Evolutionary conservation across 805 yeast species (phyloP), one percentile per base, ranked within the genome.

Genomic region (Debaryomyces maramus): DNA sequence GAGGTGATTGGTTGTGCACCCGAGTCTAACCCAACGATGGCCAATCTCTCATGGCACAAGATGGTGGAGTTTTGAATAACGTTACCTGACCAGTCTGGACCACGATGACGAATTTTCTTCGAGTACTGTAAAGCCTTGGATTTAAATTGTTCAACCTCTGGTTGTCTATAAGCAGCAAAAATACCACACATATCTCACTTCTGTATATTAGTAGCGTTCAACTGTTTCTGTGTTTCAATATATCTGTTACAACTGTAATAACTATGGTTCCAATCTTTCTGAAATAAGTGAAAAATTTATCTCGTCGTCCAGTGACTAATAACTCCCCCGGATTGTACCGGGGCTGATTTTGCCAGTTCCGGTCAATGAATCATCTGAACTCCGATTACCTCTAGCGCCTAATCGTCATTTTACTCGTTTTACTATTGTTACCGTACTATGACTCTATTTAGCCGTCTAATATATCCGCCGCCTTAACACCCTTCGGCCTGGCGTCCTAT

Each of bases 71-170:
- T 87, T 61, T 82, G 81, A 50, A 78, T 70, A 50, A 77, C 63
- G 81, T 88, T 89, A 59, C 99, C 99, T 27, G 89, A 78, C 99
- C 99, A 93, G 70, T 93, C 99, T 52, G 99, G 99, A 59, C 99
- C 99, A 70, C 99, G 84, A 70, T 93, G 99, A 73, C 99, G 83
- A 64, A 91, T 85, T 70, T 90, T 80, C 68, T 88, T 91, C 47
- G 98, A 78, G 63, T 88, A 77, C 64, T 88, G 95, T 47, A 93
- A 75, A 32, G 98, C 98, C 61, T 83, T 83, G 47, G 83, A 78
- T 69, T 90, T 91, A 77, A 86, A 93, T 40, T 73, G 70, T 53
- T 83, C 83, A 45, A 86, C 83, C 50, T 88, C 85, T 31, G 82
- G 84, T 60, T 87, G 91, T 67, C 75, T 82, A 69, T 77, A 88